phyloP scores from a whole-genome alignment of 2,329 filamentous ascomycete genomes.

The Sclerotinia trifoliorum region DNA sequence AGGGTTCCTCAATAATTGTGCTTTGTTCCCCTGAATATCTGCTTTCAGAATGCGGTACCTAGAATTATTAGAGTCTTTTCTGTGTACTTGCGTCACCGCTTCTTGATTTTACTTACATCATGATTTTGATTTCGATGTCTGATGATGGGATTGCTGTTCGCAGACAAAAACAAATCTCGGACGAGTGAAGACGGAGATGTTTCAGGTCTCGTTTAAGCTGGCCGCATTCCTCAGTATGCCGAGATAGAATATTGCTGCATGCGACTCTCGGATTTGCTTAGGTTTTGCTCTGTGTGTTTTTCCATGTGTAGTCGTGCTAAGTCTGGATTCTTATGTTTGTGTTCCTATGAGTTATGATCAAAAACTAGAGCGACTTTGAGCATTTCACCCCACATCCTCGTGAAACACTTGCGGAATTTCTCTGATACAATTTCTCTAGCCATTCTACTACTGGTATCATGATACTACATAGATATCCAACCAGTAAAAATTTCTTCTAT shows the following conservation, averaged over 20 bases:
- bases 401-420: no score
- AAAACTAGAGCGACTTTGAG: no score
- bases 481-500: no score
- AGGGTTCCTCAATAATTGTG: background rate
- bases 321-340: background rate
- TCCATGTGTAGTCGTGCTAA: background rate
- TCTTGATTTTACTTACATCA: background rate
- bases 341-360: background rate
- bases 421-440: no score
- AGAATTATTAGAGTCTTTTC: background rate
- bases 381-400: no score
- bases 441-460: no score
- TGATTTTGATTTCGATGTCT: background rate
- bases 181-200: background rate
- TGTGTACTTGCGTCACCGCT: background rate
- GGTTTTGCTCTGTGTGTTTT: background rate
- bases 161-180: background rate
- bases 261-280: background rate
- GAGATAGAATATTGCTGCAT: background rate
- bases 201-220: constrained; percentile 6
- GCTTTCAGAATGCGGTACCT: background rate
- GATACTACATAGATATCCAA: no score
- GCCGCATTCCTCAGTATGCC: constrained; percentile 7
- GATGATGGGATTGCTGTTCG: background rate
- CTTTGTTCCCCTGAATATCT: constrained; percentile 6